These are phyloP conservation scores for Picea abies DNA, from an alignment of 83 land plant species.

Conservation along the genomic window DNA sequence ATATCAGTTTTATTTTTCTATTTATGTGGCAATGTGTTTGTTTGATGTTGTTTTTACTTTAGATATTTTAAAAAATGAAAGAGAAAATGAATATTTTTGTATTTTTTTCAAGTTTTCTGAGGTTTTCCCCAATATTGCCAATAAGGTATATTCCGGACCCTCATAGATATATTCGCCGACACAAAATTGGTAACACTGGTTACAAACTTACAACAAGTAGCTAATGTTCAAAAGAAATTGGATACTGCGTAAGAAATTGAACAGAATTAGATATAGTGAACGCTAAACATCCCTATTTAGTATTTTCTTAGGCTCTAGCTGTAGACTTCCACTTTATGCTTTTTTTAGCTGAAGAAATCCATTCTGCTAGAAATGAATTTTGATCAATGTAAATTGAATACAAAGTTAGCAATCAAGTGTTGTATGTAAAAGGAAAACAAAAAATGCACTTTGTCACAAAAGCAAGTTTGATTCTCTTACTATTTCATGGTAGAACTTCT, in stretches of 20 bases:
- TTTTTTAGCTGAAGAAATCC: neutral
- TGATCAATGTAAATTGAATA: neutral
- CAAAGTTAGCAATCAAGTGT: neutral
- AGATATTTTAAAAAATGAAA: too few species aligned
- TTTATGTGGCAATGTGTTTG: too few species aligned
- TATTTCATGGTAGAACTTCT: neutral
- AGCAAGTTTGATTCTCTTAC: neutral
- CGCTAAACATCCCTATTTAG: neutral
- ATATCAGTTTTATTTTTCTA: too few species aligned
- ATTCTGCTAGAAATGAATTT: neutral
- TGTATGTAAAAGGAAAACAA: neutral
- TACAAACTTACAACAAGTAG: too few species aligned
- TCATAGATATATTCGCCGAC: too few species aligned
- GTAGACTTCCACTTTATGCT: neutral
- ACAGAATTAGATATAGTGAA: neutral
- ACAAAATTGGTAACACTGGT: too few species aligned
- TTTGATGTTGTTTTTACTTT: too few species aligned
- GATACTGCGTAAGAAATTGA: neutral
- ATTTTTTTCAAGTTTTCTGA: too few species aligned
- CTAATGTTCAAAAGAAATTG: too few species aligned
- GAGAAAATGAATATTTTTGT: too few species aligned
- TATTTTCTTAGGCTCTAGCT: slow-evolving; percentile 5
- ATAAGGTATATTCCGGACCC: too few species aligned
- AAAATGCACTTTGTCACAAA: neutral
- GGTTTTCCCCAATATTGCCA: too few species aligned